Percentiles rank a stretch among this genome's conserved stretches.
Evolutionary conservation across 768 basidiomycete species (phyloP).

Genomic region (Lactarius pseudohatsudake): DNA sequence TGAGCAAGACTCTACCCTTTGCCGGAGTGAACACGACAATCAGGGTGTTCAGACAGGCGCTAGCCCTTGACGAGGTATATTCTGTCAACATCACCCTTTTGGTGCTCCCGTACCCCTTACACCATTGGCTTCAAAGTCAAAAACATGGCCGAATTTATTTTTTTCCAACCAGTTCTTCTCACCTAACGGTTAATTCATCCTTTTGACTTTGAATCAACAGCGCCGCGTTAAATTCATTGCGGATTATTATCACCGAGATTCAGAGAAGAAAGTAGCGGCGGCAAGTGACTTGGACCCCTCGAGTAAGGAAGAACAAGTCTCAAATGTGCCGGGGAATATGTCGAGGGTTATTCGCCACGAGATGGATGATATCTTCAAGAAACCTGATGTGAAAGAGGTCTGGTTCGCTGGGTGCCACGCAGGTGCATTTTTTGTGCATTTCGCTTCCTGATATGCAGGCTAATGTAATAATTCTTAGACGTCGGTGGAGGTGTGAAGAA

Average conservation of each 20-base stretch:
- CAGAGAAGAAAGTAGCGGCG: conserved; percentile 23
- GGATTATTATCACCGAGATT: conserved; percentile 55
- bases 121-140: not conserved
- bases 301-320: not conserved
- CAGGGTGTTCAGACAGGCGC: conserved; percentile 72
- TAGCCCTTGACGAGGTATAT: conserved; percentile 73
- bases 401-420: conserved; percentile 22
- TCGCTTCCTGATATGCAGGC: not conserved
- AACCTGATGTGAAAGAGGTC: conserved; percentile 18
- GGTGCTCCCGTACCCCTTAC: not conserved
- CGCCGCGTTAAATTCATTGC: conserved; percentile 65
- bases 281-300: not conserved
- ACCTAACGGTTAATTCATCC: too few relatives aligned
- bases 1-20: conserved; percentile 62
- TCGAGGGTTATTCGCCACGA: not conserved
- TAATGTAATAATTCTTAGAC: conserved; percentile 10
- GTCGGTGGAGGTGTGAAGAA: conserved; percentile 21
- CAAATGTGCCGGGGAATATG: not conserved
- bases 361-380: not conserved
- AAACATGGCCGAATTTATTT: not conserved
- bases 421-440: conserved; percentile 1
- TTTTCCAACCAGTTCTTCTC: not conserved
- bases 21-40: conserved; percentile 60
- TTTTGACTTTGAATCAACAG: conserved; percentile 35
- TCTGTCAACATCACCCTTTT: not conserved